These are phyloP conservation scores for Wickerhamomyces chambardii DNA, from an alignment of 805 yeast genomes.

Conservation along the genomic window DNA sequence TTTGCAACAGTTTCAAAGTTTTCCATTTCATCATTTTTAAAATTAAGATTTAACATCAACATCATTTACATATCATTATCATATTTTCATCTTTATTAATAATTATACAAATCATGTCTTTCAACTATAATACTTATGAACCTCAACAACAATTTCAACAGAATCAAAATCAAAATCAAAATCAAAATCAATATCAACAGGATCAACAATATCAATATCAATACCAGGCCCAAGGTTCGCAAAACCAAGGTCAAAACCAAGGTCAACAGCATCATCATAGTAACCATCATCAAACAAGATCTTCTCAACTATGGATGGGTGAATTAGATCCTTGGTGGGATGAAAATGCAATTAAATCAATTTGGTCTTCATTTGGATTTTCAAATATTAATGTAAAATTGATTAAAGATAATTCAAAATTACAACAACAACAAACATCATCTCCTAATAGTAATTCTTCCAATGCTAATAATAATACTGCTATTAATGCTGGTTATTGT, in stretches of 20 bases:
- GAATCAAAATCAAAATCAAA: not conserved
- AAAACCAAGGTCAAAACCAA: constrained; percentile 3
- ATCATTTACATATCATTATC: too few relatives aligned
- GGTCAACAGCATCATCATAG: constrained; percentile 3
- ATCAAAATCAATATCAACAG: constrained; percentile 3
- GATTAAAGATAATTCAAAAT: constrained; percentile 49
- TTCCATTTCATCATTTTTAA: too few relatives aligned
- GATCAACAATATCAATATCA: constrained; percentile 3
- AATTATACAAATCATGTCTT: not conserved
- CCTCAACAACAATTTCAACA: not conserved
- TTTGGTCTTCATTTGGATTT: constrained; percentile 71
- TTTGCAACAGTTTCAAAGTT: too few relatives aligned
- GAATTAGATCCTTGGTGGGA: constrained; percentile 83
- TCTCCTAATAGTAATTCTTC: too few relatives aligned
- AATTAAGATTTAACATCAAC: too few relatives aligned
- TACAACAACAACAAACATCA: not conserved
- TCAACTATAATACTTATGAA: not conserved
- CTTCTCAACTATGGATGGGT: constrained; percentile 70
- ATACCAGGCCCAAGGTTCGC: not conserved
- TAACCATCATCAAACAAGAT: not conserved
- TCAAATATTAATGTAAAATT: constrained; percentile 50
- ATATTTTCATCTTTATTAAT: too few relatives aligned
- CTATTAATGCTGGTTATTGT: constrained; percentile 63
- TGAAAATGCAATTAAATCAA: constrained; percentile 51
- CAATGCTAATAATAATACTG: constrained; percentile 17